Evolutionary conservation across 345 rosid genomes (phyloP), one percentile per base, ranked within the genome.

Genomic region (Salix arbutifolia): DNA sequence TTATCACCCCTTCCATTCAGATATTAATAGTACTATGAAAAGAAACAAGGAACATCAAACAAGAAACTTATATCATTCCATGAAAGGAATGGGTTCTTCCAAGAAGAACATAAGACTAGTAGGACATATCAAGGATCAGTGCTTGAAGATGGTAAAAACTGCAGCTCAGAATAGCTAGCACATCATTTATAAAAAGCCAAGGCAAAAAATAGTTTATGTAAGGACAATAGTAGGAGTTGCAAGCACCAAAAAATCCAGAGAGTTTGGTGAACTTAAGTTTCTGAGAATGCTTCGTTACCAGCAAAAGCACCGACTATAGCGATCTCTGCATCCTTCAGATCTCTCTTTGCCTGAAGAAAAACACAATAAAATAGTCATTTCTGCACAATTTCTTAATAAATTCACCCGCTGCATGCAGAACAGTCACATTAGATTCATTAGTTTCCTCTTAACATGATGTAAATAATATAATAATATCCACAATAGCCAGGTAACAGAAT

Each of bases 221-320:
- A 50, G n/a, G 7, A 50, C 21, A 17, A 50, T 7, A 50, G n/a
- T 18, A 50, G 56, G 21, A 5, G 9, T 50, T 50, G 56, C 2
- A 18, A 50, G 8, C 6, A 50, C 21, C 21, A 50, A 18, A 48
- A 18, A 5, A 1, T 50, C 56, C 16, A 46, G 17, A 50, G 56
- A 50, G 56, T 50, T 17, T 4, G n/a, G 58, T 52, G 58, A 52
- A 18, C 58, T 18, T 52, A 6, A 52, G 58, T 97, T 92, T 85
- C 67, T 69, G 25, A 18, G n/a, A 50, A 9, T 48, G 21, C 31
- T 62, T 60, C 12, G 4, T 85, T 85, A 93, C 99, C 97, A 74
- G 97, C 91, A 83, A 93, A 93, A 79, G 99, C 99, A 74, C 97
- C 99, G 65, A 93, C 83, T 8, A 87, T 68, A 70, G 98, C 97